Conservation (phyloP, 148 eudicot genomes). For the Rheum nobile region DNA sequence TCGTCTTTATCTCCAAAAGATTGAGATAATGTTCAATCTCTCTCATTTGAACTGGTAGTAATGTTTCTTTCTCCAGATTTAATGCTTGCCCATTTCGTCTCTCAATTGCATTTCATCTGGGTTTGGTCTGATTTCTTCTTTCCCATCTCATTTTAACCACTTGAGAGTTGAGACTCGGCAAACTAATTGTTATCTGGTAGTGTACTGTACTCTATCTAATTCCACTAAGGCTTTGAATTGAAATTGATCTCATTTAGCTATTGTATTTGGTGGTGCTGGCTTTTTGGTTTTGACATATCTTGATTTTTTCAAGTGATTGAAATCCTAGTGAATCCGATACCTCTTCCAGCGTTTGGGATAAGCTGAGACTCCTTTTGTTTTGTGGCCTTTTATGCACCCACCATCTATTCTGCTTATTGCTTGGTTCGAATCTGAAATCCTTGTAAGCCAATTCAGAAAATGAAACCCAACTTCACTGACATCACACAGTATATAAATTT, state of each 20-base stretch:
- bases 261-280: background rate
- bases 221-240: background rate
- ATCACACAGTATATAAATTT: background rate
- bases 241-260: background rate
- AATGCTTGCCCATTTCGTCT: background rate
- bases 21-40: background rate
- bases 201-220: background rate
- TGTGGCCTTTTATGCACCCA: conserved; percentile 4
- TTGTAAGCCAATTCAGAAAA: background rate
- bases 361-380: background rate
- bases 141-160: too few relatives aligned
- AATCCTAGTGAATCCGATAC: conserved; percentile 4
- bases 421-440: background rate
- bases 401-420: background rate
- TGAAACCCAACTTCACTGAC: background rate
- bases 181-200: too few relatives aligned
- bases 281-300: background rate
- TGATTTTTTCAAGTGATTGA: background rate
- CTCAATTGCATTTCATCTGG: background rate
- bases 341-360: background rate
- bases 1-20: background rate
- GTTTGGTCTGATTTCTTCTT: background rate
- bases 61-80: background rate
- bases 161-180: too few relatives aligned
- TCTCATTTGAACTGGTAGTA: background rate